Base-by-base conservation (phyloP, 1,139 yeast genomes). In the Taphrina populina region DNA sequence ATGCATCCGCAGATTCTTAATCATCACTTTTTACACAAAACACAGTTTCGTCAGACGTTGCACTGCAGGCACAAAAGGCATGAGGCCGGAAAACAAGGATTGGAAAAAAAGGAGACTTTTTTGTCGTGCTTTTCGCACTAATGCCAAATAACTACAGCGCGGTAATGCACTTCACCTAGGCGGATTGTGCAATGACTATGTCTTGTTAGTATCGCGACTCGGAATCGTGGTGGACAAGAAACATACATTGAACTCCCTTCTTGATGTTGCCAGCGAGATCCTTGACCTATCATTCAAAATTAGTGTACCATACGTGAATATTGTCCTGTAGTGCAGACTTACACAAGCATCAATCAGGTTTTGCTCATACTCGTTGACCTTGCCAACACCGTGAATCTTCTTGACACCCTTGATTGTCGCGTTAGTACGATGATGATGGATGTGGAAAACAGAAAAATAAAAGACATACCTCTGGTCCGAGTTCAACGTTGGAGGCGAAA, bases 401-500 rank as follows among this genome's bases (percentile, higher is more conserved):
- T 81, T 82, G 64, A 87, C 88, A 77, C 99, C 99, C 63, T 83
- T 75, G 71, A 20, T 29, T 33, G 37, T 35, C 34, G 32, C 29
- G 23, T 40, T 15, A 36, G 20, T 11, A 1, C 37, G 6, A 11
- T 39, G 24, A 45, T 17, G 40, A 32, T 13, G 20, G 15, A 52
- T 15, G 3, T 17, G 17, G 21, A 5, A 13, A 1, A 39, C 15
- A 4, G 11, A 13, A 45, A 26, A 24, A 26, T 20, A 23, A 10
- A 7, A 30, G 23, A 29, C 55, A 37, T 40, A 52, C 56, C 47
- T 45, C 56, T 23, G 85, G 84, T 65, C 96, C 95, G 67, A 92
- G 82, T 64, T 84, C 81, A 63, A 90, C 95, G 67, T 87, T 88
- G 66, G 95, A 83, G 44, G 97, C 88, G 78, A 92, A 92, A 82